Evolutionary conservation across 345 rosid species (phyloP).

Genomic region (Moricandia moricandioides): DNA sequence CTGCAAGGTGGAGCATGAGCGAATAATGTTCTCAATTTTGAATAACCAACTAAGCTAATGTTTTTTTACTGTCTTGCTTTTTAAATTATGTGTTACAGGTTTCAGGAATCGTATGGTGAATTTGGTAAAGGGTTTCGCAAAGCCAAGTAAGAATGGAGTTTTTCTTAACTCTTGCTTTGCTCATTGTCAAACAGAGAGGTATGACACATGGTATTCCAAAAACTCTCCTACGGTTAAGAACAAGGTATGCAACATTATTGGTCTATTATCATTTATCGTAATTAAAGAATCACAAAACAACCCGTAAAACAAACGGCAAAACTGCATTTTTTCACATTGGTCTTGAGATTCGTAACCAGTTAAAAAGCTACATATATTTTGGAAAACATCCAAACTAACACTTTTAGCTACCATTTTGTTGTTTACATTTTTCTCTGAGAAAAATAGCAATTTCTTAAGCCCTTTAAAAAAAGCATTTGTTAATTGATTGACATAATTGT

Average conservation of each 20-base stretch:
- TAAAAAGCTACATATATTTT: background rate
- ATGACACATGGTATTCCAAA: conserved; percentile 36
- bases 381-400: background rate
- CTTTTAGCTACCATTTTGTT: background rate
- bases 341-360: background rate
- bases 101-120: conserved; percentile 37
- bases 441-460: background rate
- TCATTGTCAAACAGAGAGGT: conserved; percentile 41
- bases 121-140: conserved; percentile 24
- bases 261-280: background rate
- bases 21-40: conserved; percentile 1
- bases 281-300: background rate
- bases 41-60: background rate
- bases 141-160: conserved; percentile 27
- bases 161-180: conserved; percentile 37
- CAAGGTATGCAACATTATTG: conserved; percentile 20
- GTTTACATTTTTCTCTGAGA: background rate
- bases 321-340: background rate
- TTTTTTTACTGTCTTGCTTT: background rate
- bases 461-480: background rate
- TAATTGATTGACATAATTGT: background rate
- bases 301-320: background rate
- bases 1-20: conserved; percentile 34
- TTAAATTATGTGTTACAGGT: background rate
- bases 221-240: conserved; percentile 32